Evolutionary conservation across 352 stramenopile species (phyloP).

Genomic region (Phytophthora megakarya): DNA sequence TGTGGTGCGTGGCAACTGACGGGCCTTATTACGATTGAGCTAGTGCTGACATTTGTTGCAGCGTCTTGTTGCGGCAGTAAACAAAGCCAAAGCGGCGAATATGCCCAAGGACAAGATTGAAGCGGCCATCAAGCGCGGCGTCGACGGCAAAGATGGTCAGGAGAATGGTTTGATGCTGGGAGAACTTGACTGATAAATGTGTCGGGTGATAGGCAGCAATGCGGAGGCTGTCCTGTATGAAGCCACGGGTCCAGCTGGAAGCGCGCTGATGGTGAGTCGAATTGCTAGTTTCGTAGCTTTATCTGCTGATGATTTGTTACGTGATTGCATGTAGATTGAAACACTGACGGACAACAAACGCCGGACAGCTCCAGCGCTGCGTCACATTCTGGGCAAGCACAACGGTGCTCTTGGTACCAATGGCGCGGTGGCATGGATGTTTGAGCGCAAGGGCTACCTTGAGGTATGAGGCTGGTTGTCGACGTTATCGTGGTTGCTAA

Average conservation of each 20-base stretch:
- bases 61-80: conserved; percentile 59
- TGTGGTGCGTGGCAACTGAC: conserved; percentile 46
- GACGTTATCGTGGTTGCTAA: not conserved
- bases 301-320: not conserved
- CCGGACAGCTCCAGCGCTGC: conserved; percentile 78
- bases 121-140: conserved; percentile 79
- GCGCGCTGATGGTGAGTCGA: conserved; percentile 66
- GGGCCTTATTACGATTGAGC: not conserved
- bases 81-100: conserved; percentile 81
- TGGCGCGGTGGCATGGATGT: conserved; percentile 86
- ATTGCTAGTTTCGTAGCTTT: not conserved
- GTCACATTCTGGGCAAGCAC: conserved; percentile 77
- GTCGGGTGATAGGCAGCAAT: conserved; percentile 41
- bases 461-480: conserved; percentile 41
- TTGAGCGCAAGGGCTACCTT: conserved; percentile 83
- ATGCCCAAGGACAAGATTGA: conserved; percentile 88
- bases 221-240: conserved; percentile 84
- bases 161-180: not conserved
- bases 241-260: conserved; percentile 68
- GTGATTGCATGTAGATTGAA: conserved; percentile 58
- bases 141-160: conserved; percentile 76
- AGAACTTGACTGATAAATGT: not conserved
- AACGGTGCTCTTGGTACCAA: conserved; percentile 70
- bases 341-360: conserved; percentile 86
- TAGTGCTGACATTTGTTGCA: conserved; percentile 6